Evolutionary conservation across 164 flowering plant species (phyloP).

Genomic region (Annona squamosa): DNA sequence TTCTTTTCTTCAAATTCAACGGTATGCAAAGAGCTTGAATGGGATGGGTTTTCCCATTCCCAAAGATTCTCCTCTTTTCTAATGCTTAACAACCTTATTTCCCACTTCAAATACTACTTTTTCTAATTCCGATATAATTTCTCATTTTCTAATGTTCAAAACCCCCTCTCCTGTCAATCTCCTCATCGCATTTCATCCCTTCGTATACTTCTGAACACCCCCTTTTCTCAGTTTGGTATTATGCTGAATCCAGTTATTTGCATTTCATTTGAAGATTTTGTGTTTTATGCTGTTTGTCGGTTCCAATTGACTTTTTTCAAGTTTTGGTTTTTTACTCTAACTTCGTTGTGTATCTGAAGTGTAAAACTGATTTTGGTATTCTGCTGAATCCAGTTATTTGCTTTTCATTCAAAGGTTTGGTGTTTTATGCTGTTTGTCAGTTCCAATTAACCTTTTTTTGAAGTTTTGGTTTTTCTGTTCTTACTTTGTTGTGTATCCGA

Average conservation of each 20-base stretch:
- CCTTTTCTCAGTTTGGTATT: no score
- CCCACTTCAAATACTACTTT: no score
- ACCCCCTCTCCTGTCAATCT: no score
- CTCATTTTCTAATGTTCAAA: no score
- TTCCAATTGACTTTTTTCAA: background rate
- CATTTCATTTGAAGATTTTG: background rate
- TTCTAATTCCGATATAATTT: no score
- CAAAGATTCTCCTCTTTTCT: no score
- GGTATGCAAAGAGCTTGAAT: no score
- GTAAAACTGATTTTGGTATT: background rate
- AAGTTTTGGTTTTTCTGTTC: background rate
- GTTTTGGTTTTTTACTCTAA: background rate
- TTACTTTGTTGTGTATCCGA: background rate
- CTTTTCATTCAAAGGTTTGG: background rate
- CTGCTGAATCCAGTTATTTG: background rate
- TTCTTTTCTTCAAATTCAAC: no score
- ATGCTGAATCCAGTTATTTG: background rate
- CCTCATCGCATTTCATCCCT: no score
- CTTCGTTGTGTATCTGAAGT: background rate
- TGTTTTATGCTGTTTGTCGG: constrained; percentile 2
- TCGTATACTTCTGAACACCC: no score
- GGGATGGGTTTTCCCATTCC: no score
- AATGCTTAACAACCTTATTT: no score
- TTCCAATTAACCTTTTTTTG: background rate
- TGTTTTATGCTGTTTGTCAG: constrained; percentile 3